Base-by-base conservation (phyloP, 768 basidiomycete genomes). In the Leucocoprinus leucothites region DNA sequence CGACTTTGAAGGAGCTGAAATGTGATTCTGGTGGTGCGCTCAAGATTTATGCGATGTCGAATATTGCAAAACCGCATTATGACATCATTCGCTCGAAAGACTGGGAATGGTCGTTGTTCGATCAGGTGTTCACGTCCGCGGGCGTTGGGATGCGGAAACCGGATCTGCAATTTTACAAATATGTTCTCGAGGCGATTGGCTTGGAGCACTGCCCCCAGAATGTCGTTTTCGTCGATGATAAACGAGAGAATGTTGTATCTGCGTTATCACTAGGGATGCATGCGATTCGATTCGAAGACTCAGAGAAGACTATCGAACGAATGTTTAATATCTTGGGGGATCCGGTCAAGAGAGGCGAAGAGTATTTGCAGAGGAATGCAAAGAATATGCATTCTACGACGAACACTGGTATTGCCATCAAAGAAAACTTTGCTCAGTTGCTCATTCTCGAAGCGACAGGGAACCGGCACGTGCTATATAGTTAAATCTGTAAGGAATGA, bases 201-300 rank as follows among this genome's bases (percentile, higher is more conserved):
- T 61, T 74, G 7, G 77, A 83, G 46, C 5, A 11, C 6, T 31
- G 6, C 11, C 81, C 82, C 1, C 60, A 60, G 1, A 67, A 65
- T 0, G 74, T 76, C 0, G 77, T 83, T 24, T 84, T 84, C 59
- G 75, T 85, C 7, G 84, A 85, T 49, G 83, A 84, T 69, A 80
- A 81, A 55, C 68, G 71, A 9, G 84, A 84, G 59, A 84, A 85
- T 54, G 78, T 86, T 3, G 60, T 82, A 8, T 74, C 80, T 2
- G 82, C 83, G 6, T 76, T 79, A 3, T 83, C 81, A 0, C 68
- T 84, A 8, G 84, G 84, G 6, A 67, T 84, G 43, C 69, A 75
- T 36, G 82, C 82, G 2, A 75, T 85, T 56, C 69, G 82, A 19
- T 82, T 80, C 43, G 75, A 81, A 46, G 16, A 38, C 4, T 62